These are phyloP conservation scores for Gamarada debralockiae DNA, from an alignment of 495 filamentous ascomycete genomes.

Conservation along the genomic window DNA sequence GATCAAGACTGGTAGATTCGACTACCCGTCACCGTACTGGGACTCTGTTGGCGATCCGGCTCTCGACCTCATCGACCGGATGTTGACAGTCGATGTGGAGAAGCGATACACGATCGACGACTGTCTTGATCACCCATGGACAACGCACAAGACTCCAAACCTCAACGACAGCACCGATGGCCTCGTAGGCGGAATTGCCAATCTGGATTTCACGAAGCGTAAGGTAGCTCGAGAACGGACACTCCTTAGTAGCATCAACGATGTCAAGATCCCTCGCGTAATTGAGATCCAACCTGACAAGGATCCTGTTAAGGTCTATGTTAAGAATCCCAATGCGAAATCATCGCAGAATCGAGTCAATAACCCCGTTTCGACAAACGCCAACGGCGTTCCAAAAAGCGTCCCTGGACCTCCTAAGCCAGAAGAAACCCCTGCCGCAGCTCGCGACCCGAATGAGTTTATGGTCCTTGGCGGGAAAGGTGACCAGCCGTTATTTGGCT, in stretches of 20 bases:
- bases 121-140: conserved; percentile 91
- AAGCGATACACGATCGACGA: conserved; percentile 83
- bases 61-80: conserved; percentile 88
- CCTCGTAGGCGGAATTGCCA: conserved; percentile 74
- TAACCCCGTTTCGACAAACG: conserved; percentile 18
- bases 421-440: conserved; percentile 60
- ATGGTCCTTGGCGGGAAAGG: conserved; percentile 78
- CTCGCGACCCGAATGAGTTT: conserved; percentile 69
- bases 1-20: conserved; percentile 83
- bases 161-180: conserved; percentile 89
- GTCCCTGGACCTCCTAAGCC: conserved; percentile 19
- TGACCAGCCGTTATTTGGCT: conserved; percentile 69
- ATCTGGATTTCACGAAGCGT: conserved; percentile 79
- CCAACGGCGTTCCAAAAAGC: conserved; percentile 23
- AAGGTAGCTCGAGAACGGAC: conserved; percentile 80
- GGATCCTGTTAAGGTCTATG: conserved; percentile 68
- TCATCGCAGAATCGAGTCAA: conserved; percentile 18
- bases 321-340: conserved; percentile 60
- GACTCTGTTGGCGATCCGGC: conserved; percentile 87
- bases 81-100: conserved; percentile 85
- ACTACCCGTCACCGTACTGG: conserved; percentile 98
- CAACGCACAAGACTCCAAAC: conserved; percentile 50
- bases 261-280: conserved; percentile 63
- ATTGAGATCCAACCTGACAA: conserved; percentile 46
- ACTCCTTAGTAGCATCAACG: conserved; percentile 76